phyloP scores from a whole-genome alignment of 257 asterid genomes.

The Gentiana dahurica region DNA sequence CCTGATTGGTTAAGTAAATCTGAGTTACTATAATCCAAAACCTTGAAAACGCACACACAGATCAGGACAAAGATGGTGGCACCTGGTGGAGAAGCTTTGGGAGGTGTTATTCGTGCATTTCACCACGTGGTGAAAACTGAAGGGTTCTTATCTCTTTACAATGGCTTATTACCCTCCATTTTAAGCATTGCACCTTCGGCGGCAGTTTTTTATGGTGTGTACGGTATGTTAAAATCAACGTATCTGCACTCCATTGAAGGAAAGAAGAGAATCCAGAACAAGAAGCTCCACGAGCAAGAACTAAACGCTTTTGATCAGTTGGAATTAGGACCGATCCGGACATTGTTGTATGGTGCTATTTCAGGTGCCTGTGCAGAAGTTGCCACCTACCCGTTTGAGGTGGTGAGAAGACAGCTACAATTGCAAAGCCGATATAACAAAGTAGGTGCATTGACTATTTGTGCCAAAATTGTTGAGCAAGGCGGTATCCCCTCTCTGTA shows the following conservation, averaged over 20 bases:
- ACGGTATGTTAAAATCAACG: conserved; percentile 77
- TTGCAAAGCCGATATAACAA: conserved; percentile 71
- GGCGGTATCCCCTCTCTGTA: conserved; percentile 91
- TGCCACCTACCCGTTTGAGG: conserved; percentile 93
- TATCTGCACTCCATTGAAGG: conserved; percentile 84
- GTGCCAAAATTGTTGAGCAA: conserved; percentile 56
- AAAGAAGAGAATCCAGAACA: conserved; percentile 48
- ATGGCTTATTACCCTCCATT: conserved; percentile 82
- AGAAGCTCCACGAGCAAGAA: conserved; percentile 53
- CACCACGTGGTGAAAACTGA: conserved; percentile 70
- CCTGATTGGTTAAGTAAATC: no score
- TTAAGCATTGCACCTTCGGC: conserved; percentile 98
- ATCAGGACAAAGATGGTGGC: conserved; percentile 92
- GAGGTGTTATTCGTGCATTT: conserved; percentile 93
- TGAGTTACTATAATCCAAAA: no score
- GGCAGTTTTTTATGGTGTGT: conserved; percentile 91
- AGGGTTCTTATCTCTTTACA: conserved; percentile 90
- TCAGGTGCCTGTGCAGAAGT: conserved; percentile 99
- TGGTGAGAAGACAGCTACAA: conserved; percentile 88
- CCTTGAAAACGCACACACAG: no score
- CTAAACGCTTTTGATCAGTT: conserved; percentile 79
- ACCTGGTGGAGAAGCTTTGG: conserved; percentile 85
- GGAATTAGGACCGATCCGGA: conserved; percentile 84
- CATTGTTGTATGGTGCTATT: conserved; percentile 87
- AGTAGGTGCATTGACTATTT: conserved; percentile 58